Conservation (phyloP, 495 filamentous ascomycete species). For the Neurospora hispaniola region DNA sequence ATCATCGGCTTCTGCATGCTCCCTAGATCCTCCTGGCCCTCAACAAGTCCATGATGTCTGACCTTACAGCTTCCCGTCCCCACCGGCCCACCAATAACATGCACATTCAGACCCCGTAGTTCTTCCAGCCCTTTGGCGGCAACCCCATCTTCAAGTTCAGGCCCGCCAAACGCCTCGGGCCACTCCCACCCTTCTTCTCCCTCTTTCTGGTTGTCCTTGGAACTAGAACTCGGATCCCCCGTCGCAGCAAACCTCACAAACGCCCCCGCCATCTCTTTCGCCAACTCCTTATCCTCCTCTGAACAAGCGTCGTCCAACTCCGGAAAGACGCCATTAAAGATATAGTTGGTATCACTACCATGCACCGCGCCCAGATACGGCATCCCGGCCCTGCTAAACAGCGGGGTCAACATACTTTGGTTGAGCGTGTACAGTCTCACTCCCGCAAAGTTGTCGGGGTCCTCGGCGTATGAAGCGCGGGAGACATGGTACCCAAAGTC, state of each 20-base stretch:
- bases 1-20: not conserved
- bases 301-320: conserved; percentile 6
- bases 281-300: conserved; percentile 12
- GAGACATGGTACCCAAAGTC: conserved; percentile 19
- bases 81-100: conserved; percentile 12
- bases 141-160: not conserved
- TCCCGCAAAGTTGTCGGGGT: conserved; percentile 2
- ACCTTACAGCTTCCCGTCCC: conserved; percentile 6
- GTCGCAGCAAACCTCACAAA: conserved; percentile 15
- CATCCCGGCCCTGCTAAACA: conserved; percentile 16
- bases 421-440: conserved; percentile 19
- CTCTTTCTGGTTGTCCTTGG: not conserved
- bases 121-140: not conserved
- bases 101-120: not conserved
- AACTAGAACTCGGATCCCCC: not conserved
- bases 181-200: not conserved
- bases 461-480: not conserved
- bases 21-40: not conserved
- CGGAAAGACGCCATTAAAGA: conserved; percentile 19
- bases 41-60: not conserved
- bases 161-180: conserved; percentile 10
- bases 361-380: conserved; percentile 18
- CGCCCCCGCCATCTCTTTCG: conserved; percentile 1
- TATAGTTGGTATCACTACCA: conserved; percentile 23
- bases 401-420: conserved; percentile 18